Percentiles rank a stretch among this genome's conserved stretches.
Conservation (phyloP, 805 yeast genomes). For the Schizosaccharomyces cryophilus region DNA sequence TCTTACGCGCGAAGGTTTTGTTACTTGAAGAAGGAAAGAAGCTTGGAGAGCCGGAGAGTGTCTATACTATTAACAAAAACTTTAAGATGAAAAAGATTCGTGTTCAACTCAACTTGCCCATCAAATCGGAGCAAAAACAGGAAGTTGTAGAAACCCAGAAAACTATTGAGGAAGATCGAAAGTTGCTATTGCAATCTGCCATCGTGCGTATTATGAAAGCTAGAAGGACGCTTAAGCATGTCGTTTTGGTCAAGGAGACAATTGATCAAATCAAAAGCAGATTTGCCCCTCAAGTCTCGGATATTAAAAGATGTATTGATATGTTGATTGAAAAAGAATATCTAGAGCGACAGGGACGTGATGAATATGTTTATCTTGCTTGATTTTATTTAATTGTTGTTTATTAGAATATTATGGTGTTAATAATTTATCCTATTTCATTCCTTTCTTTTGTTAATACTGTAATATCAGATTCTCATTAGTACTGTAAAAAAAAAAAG, state of each 20-base stretch:
- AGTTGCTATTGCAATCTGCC: slow-evolving; percentile 68
- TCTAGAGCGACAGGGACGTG: slow-evolving; percentile 26
- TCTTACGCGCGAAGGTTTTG: slow-evolving; percentile 54
- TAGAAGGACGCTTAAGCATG: slow-evolving; percentile 54
- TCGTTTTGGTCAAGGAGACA: slow-evolving; percentile 62
- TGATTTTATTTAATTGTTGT: neutral
- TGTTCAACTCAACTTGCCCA: slow-evolving; percentile 44
- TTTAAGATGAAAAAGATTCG: slow-evolving; percentile 66
- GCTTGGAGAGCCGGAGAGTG: slow-evolving; percentile 30
- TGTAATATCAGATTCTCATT: too few species aligned
- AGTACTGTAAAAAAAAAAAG: too few species aligned
- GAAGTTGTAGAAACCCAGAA: slow-evolving; percentile 52
- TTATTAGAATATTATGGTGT: too few species aligned
- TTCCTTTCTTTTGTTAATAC: too few species aligned
- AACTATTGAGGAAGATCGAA: slow-evolving; percentile 69
- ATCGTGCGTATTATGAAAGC: slow-evolving; percentile 95
- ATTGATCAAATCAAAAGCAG: slow-evolving; percentile 61
- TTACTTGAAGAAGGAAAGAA: slow-evolving; percentile 22
- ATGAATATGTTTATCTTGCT: slow-evolving; percentile 1
- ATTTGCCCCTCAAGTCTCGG: slow-evolving; percentile 65
- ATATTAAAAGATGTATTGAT: slow-evolving; percentile 70
- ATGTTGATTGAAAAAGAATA: slow-evolving; percentile 67
- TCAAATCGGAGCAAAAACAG: slow-evolving; percentile 33
- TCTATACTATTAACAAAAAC: slow-evolving; percentile 39
- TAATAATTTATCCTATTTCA: too few species aligned